Evolutionary conservation across 768 basidiomycete species (phyloP).

Genomic region (Trametes punicea): DNA sequence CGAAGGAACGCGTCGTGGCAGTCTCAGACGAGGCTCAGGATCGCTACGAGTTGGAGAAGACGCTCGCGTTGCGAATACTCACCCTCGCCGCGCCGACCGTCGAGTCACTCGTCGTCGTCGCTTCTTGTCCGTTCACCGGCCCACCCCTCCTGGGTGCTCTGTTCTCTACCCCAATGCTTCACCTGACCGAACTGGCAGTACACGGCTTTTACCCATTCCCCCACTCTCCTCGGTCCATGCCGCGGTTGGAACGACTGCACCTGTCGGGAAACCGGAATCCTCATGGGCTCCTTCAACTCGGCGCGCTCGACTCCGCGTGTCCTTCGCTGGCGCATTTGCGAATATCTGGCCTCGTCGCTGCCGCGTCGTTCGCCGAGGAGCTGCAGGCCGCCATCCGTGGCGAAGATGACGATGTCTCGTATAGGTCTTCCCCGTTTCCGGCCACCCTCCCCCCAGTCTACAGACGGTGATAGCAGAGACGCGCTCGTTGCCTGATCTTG

Average conservation of each 20-base stretch:
- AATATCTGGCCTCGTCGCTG: conserved; percentile 42
- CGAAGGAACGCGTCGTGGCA: conserved; percentile 5
- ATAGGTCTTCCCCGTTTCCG: background rate
- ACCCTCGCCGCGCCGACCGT: conserved; percentile 39
- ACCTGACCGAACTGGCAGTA: conserved; percentile 39
- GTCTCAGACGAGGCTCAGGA: conserved; percentile 15
- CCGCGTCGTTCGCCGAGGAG: conserved; percentile 41
- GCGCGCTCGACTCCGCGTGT: conserved; percentile 37
- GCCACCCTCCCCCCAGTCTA: conserved; percentile 4
- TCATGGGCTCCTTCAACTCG: conserved; percentile 41
- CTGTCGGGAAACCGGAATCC: conserved; percentile 51
- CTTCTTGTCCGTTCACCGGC: conserved; percentile 33
- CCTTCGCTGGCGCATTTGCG: conserved; percentile 38
- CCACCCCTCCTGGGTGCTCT: conserved; percentile 40
- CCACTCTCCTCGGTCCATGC: conserved; percentile 30
- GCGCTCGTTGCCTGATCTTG: background rate
- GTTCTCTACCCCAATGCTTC: conserved; percentile 41
- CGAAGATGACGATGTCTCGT: background rate
- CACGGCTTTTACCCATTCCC: conserved; percentile 52
- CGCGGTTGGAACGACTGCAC: conserved; percentile 40
- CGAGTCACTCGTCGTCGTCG: conserved; percentile 39
- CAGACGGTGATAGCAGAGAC: conserved; percentile 4
- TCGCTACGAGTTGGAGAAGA: conserved; percentile 15
- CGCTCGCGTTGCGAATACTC: conserved; percentile 35
- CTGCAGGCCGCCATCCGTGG: conserved; percentile 29